Evolutionary conservation across 1,284 basidiomycete species (phyloP).

Genomic region (Ganoderma resinaceum): DNA sequence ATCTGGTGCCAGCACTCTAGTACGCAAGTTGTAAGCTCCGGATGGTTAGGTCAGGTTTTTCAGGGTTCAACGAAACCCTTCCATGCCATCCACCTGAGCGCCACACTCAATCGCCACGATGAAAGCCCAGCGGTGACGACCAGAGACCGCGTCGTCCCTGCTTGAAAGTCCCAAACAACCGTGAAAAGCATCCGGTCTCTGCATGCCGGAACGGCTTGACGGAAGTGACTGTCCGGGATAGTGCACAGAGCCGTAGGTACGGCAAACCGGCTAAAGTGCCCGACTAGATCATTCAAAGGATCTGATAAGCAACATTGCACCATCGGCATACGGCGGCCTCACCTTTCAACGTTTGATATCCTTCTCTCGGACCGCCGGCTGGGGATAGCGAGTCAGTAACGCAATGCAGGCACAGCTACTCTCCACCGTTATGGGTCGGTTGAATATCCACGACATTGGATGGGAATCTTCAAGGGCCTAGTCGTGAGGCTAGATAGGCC

Average conservation of each 20-base stretch:
- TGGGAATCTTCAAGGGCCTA: not conserved
- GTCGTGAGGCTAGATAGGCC: not conserved
- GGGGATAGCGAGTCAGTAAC: not conserved
- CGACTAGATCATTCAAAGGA: not conserved
- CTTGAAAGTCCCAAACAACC: not conserved
- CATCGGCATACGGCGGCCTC: not conserved
- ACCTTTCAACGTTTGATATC: not conserved
- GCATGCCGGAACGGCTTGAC: not conserved
- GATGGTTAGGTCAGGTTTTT: not conserved
- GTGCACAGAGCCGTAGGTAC: not conserved
- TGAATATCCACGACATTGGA: not conserved
- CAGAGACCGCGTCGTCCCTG: not conserved
- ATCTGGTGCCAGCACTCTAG: not conserved
- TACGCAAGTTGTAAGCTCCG: not conserved
- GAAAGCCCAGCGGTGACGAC: not conserved
- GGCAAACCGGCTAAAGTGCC: not conserved
- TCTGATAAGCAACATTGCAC: not conserved
- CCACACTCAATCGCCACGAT: slow-evolving; percentile 1
- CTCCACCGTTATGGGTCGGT: not conserved
- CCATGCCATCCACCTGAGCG: not conserved
- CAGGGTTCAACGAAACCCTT: not conserved
- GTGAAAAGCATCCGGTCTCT: not conserved
- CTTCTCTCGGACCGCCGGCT: not conserved
- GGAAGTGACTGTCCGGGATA: not conserved
- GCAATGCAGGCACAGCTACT: not conserved